Evolutionary conservation across 2,329 filamentous ascomycete species (phyloP), one percentile per base, ranked within the genome.

Genomic region (Hymenoscyphus fructigenus): DNA sequence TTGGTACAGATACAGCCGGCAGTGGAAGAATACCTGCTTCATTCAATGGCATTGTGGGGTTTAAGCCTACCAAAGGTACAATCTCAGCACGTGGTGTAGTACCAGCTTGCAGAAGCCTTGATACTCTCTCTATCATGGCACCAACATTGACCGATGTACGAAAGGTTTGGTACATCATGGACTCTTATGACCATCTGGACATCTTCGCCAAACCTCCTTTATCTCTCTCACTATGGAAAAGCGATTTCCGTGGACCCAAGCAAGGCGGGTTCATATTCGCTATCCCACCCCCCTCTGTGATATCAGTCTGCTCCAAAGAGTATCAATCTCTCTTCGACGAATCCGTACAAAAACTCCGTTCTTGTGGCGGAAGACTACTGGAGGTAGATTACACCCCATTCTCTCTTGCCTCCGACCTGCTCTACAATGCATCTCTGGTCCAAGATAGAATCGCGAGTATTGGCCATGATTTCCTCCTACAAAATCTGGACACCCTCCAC

Each of bases 371-470:
- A 2, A 72, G 70, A 26, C 65, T 78, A 5, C 67, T 74, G 9
- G 73, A 78, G 17, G 72, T 81, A 26, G 77, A 81, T 65, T 83
- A 80, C 75, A 66, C 70, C 6, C 76, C 79, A 3, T 85, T 85
- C 69, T 76, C 82, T 59, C 79, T 79, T 61, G 83, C 80, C 0
- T 80, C 78, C 5, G 76, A 81, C 65, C 75, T 85, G 2, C 76
- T 86, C 4, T 86, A 85, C 72, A 79, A 83, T 58, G 82, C 82
- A 2, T 80, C 82, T 0, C 78, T 85, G 53, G 82, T 86, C 2
- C 80, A 79, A 12, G 83, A 85, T 69, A 78, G 83, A 15, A 76
- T 85, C 5, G 81, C 71, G 77, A 23, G 76, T 73, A 71, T 75
- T 78, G 66, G 77, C 72, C 17, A 75, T 44, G 78, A 79, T 65